phyloP scores from a whole-genome alignment of 768 basidiomycete genomes.

The Stropharia rugosoannulata region DNA sequence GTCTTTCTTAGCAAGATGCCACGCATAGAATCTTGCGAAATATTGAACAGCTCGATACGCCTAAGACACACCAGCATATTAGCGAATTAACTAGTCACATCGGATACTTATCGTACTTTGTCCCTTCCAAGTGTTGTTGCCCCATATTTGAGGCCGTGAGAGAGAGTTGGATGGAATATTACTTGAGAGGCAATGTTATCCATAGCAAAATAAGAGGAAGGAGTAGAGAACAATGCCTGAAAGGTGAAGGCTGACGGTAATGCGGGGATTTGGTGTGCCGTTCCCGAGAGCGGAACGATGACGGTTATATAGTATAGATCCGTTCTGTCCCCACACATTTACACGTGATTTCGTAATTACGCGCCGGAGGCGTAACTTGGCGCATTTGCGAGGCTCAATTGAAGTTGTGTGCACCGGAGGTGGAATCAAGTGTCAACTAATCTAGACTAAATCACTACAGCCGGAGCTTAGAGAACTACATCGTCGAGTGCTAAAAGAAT shows the following conservation, averaged over 20 bases:
- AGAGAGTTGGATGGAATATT: constrained; percentile 81
- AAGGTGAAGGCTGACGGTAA: constrained; percentile 1
- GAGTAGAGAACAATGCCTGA: constrained; percentile 1
- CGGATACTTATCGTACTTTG: constrained; percentile 54
- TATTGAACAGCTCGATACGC: constrained; percentile 91
- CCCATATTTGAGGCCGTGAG: constrained; percentile 72
- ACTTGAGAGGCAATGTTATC: constrained; percentile 66
- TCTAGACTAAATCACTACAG: too few relatives aligned
- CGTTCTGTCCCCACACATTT: constrained; percentile 14
- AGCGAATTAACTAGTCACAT: not conserved
- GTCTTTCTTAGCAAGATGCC: constrained; percentile 72
- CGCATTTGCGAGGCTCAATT: not conserved
- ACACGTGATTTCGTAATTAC: constrained; percentile 22
- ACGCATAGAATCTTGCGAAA: constrained; percentile 85
- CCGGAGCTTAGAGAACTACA: too few relatives aligned
- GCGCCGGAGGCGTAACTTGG: not conserved
- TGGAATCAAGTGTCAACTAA: too few relatives aligned
- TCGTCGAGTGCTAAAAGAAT: too few relatives aligned
- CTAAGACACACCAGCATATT: constrained; percentile 33
- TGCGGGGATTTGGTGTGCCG: not conserved
- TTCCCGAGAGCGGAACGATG: not conserved
- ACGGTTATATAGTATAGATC: not conserved
- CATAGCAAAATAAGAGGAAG: constrained; percentile 29
- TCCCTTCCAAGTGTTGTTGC: constrained; percentile 86
- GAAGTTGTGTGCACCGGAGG: too few relatives aligned